Percentiles rank a stretch among this genome's conserved stretches.
phyloP scores from a whole-genome alignment of 768 basidiomycete genomes.

The Rhizopogon vinicolor region DNA sequence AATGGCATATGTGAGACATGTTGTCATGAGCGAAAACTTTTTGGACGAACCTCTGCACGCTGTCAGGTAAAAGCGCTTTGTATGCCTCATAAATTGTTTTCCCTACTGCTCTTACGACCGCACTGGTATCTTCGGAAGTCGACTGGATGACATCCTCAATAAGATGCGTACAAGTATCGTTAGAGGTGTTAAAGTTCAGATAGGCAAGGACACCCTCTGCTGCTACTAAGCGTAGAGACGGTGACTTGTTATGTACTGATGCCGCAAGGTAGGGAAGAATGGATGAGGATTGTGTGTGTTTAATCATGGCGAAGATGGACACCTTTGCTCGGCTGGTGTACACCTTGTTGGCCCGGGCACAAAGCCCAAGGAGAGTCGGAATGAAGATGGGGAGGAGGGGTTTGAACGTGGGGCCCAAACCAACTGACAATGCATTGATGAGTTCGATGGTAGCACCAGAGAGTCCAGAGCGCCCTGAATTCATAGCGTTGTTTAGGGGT shows the following conservation, averaged over 20 bases:
- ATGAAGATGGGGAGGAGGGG: slow-evolving; percentile 62
- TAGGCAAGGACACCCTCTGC: slow-evolving; percentile 62
- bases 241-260: slow-evolving; percentile 60
- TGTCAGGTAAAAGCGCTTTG: slow-evolving; percentile 58
- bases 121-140: slow-evolving; percentile 68
- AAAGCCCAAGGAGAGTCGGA: slow-evolving; percentile 64
- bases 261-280: slow-evolving; percentile 61
- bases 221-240: slow-evolving; percentile 54
- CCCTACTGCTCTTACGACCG: slow-evolving; percentile 67
- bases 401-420: slow-evolving; percentile 60
- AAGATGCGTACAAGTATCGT: slow-evolving; percentile 52
- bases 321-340: slow-evolving; percentile 60
- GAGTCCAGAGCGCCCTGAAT: slow-evolving; percentile 63
- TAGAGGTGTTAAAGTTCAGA: too few relatives aligned
- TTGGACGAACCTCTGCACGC: slow-evolving; percentile 57
- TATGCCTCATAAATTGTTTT: slow-evolving; percentile 75
- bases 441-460: slow-evolving; percentile 68
- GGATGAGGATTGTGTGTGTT: slow-evolving; percentile 60
- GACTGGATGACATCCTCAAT: slow-evolving; percentile 66
- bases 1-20: slow-evolving; percentile 4
- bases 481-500: slow-evolving; percentile 53
- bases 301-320: slow-evolving; percentile 57
- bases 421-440: slow-evolving; percentile 45
- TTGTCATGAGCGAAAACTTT: neutral
- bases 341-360: slow-evolving; percentile 75